A percentile compares a stretch with the other conserved stretches of the same genome.
phyloP scores from a whole-genome alignment of 2,329 filamentous ascomycete species.

The Neodidymelliopsis sp. region DNA sequence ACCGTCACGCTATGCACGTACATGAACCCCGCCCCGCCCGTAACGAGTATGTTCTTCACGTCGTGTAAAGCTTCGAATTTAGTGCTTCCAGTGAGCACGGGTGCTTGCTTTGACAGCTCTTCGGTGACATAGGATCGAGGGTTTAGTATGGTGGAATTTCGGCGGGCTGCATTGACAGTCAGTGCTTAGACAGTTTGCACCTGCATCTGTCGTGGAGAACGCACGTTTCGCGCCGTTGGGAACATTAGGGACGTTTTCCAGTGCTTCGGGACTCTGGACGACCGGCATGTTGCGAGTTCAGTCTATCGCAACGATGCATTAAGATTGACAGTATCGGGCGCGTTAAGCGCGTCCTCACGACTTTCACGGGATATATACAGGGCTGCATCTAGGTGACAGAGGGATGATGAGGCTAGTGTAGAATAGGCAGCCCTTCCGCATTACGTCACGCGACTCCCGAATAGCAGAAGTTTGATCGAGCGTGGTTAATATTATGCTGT shows the following conservation, averaged over 20 bases:
- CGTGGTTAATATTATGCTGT: too few species aligned
- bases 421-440: constrained; percentile 6
- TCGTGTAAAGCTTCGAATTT: constrained; percentile 73
- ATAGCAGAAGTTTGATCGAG: too few species aligned
- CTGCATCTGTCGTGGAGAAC: constrained; percentile 17
- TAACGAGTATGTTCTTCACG: constrained; percentile 83
- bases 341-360: constrained; percentile 1
- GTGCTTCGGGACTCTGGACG: constrained; percentile 32
- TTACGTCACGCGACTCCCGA: constrained; percentile 16
- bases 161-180: constrained; percentile 33
- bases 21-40: constrained; percentile 87
- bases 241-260: constrained; percentile 18
- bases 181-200: constrained; percentile 13
- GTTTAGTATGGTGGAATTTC: constrained; percentile 51
- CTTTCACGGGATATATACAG: not conserved
- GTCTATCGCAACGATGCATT: constrained; percentile 3
- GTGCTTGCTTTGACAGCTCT: constrained; percentile 75
- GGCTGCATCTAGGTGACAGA: not conserved
- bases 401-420: not conserved
- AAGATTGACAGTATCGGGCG: not conserved
- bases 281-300: constrained; percentile 32
- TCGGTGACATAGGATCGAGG: constrained; percentile 58
- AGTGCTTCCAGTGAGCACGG: constrained; percentile 72
- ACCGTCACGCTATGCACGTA: constrained; percentile 53
- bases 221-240: constrained; percentile 38